Evolutionary conservation across 139 green algal genomes (phyloP).

Genomic region (Tetradesmus lagerheimii): DNA sequence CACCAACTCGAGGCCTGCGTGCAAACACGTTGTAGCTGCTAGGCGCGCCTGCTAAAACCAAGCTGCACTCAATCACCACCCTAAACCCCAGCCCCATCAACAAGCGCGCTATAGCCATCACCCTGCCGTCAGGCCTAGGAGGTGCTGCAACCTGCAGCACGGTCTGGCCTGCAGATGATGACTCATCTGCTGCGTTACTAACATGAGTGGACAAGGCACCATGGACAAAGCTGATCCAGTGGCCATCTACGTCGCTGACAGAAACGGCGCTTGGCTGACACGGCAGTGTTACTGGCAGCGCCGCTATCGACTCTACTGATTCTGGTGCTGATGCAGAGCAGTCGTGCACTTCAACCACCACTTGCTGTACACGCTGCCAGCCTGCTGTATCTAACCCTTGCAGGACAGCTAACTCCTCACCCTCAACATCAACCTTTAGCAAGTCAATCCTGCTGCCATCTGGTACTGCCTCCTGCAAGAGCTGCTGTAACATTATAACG

Average conservation of each 20-base stretch:
- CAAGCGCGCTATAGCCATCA: neutral
- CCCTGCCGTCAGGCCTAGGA: neutral
- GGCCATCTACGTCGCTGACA: neutral
- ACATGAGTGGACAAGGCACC: neutral
- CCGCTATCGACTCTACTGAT: neutral
- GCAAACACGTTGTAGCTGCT: neutral
- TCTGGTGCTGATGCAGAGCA: neutral
- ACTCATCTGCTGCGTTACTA: neutral
- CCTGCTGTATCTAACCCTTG: neutral
- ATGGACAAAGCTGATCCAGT: neutral
- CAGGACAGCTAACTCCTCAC: neutral
- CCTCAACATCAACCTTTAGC: slow-evolving; percentile 3
- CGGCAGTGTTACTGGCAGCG: neutral
- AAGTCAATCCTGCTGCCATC: neutral
- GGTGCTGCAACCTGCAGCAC: neutral
- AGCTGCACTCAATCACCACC: neutral
- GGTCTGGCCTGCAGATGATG: neutral
- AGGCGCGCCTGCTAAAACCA: neutral
- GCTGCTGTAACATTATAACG: neutral
- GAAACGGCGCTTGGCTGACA: neutral
- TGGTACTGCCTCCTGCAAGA: neutral
- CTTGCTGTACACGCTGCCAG: neutral
- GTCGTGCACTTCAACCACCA: slow-evolving; percentile 9
- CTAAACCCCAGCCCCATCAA: neutral
- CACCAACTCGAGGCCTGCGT: neutral